Base-by-base conservation (phyloP, 352 stramenopile species). In the Blastocystis sp. region DNA sequence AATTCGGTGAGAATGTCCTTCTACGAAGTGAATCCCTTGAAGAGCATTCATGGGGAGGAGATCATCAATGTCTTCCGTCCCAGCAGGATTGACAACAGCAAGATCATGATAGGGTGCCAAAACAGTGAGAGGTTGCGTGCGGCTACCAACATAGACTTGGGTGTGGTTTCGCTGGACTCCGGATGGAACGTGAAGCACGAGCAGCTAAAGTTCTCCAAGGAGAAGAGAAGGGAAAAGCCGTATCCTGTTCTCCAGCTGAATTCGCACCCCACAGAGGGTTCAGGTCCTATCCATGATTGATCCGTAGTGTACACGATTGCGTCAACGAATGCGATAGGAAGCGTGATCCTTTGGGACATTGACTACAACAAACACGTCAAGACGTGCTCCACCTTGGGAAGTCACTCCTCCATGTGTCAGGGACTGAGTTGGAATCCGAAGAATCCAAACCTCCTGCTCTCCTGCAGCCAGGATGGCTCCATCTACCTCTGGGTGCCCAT, bases 71-170 rank as follows among this genome's bases (percentile, higher is more conserved):
- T 59, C 28, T 84, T 84, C 54, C 69, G 54, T 48, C 74, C 74
- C 24, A 84, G 74, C 45, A 17, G 60, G 24, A 84, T 84, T n/a
- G 74, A 84, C 45, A 84, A 84, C 74, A 68, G 45, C 48, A 84
- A 84, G 28, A 69, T 84, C 52, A 43, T 84, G 40, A 68, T 69
- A 34, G 74, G 74, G 14, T 84, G 74, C 34, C 54, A 84, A 68
- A 84, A 68, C 74, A 84, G 74, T 84, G n/a, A 48, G 45, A 60
- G 68, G 54, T 21, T 7, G n/a, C 45, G n/a, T 45, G 7, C 57
- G 21, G 3, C 2, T 19, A 59, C 10, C 54, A 28, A 3, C 21
- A 10, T 84, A 68, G 74, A 84, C 57, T 70, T 84, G 52, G 57
- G 66, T 54, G 74, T 84, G 3, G 14, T 84, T 3, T 57, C 74